A percentile compares a stretch with the other conserved stretches of the same genome.
Conservation (phyloP, 176 grass and related monocot genomes). For the Phoenix dactylifera region DNA sequence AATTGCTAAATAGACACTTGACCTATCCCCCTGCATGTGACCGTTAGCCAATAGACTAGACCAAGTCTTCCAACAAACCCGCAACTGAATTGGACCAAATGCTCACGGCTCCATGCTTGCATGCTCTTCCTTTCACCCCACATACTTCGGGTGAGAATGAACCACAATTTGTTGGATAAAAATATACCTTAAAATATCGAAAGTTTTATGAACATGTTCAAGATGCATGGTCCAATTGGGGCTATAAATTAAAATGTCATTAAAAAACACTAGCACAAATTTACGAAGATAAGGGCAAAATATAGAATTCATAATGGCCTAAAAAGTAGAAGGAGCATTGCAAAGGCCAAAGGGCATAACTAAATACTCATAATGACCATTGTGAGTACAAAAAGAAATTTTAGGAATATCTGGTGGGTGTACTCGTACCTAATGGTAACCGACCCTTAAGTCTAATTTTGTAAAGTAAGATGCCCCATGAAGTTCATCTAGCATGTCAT, state of each 20-base stretch:
- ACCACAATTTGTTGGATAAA: too few relatives aligned
- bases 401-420: neutral
- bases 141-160: too few relatives aligned
- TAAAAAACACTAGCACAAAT: neutral
- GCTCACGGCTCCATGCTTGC: too few relatives aligned
- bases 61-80: too few relatives aligned
- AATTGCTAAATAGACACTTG: too few relatives aligned
- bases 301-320: neutral
- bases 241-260: too few relatives aligned
- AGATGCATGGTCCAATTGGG: neutral
- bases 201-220: neutral
- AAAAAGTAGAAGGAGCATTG: neutral
- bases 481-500: neutral
- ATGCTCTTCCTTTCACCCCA: too few relatives aligned
- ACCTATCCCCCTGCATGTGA: too few relatives aligned
- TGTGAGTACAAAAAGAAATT: neutral
- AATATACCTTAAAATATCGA: neutral
- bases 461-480: neutral
- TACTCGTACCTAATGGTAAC: neutral
- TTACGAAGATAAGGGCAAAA: neutral
- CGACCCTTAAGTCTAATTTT: neutral
- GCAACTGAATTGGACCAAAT: too few relatives aligned
- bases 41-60: too few relatives aligned
- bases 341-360: neutral
- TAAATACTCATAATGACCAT: too few relatives aligned